Percentiles rank a stretch among this genome's conserved stretches.
Evolutionary conservation across 1,139 yeast species (phyloP).

Genomic region (Yamadazyma spencermartinsiae): DNA sequence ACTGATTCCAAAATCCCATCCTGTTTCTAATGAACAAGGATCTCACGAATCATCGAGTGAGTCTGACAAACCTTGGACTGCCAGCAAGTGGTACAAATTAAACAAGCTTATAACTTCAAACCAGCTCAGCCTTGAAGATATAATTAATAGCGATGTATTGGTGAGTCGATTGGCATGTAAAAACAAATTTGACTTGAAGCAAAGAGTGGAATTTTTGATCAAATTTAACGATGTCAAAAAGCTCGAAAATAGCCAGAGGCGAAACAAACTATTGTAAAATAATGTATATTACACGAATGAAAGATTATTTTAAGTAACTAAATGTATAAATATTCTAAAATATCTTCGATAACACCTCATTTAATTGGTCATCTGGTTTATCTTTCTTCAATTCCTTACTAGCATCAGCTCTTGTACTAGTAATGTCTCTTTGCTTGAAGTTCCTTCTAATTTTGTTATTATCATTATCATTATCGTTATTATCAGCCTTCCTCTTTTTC

Average conservation of each 20-base stretch:
- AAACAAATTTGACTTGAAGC: conserved; percentile 21
- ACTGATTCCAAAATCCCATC: conserved; percentile 5
- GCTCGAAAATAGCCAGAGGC: conserved; percentile 2
- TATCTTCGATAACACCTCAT: conserved; percentile 44
- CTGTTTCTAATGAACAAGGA: conserved; percentile 3
- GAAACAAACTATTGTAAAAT: conserved; percentile 5
- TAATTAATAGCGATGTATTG: conserved; percentile 24
- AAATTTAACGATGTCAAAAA: conserved; percentile 14
- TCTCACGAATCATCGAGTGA: conserved; percentile 6
- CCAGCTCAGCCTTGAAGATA: conserved; percentile 19
- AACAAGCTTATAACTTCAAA: conserved; percentile 21
- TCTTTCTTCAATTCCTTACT: conserved; percentile 46
- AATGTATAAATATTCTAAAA: conserved; percentile 17
- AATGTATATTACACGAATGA: conserved; percentile 2
- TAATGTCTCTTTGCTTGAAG: conserved; percentile 64
- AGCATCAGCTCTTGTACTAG: conserved; percentile 68
- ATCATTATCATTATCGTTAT: conserved; percentile 14
- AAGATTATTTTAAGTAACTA: neutral
- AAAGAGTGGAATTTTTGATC: conserved; percentile 25
- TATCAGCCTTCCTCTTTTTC: conserved; percentile 42
- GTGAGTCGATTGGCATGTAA: conserved; percentile 18
- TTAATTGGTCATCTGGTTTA: conserved; percentile 45
- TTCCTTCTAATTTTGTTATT: conserved; percentile 47
- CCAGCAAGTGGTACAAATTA: conserved; percentile 26
- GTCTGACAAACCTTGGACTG: conserved; percentile 21